phyloP scores from a whole-genome alignment of 352 stramenopile genomes.

The Phytophthora sansomeana region DNA sequence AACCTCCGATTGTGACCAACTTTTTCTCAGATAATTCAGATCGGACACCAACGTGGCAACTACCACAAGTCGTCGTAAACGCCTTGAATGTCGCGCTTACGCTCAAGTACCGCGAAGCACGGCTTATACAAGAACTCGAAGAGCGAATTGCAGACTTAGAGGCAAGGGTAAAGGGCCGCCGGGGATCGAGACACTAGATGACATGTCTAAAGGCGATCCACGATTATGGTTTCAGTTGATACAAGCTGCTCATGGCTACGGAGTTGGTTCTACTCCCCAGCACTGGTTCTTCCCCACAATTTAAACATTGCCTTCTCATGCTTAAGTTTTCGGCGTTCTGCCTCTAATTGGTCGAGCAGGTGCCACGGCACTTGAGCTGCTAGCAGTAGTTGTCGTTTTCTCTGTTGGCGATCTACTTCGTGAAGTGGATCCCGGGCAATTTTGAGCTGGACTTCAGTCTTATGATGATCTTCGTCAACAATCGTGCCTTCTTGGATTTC shows the following conservation, averaged over 20 bases:
- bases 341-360: slow-evolving; percentile 68
- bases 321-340: slow-evolving; percentile 52
- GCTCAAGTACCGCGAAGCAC: slow-evolving; percentile 50
- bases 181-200: slow-evolving; percentile 42
- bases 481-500: not conserved
- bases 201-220: not conserved
- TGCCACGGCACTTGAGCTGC: slow-evolving; percentile 74
- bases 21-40: slow-evolving; percentile 69
- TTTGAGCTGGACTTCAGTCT: not conserved
- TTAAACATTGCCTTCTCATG: slow-evolving; percentile 73
- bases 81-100: slow-evolving; percentile 55
- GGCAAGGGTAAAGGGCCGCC: slow-evolving; percentile 30
- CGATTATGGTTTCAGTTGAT: slow-evolving; percentile 5
- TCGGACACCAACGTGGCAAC: slow-evolving; percentile 71
- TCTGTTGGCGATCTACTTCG: slow-evolving; percentile 36
- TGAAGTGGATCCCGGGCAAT: slow-evolving; percentile 10
- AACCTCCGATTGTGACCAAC: slow-evolving; percentile 43
- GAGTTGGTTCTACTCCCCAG: slow-evolving; percentile 14
- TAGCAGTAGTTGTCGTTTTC: slow-evolving; percentile 40
- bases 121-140: slow-evolving; percentile 53
- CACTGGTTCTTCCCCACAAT: slow-evolving; percentile 50
- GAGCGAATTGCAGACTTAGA: slow-evolving; percentile 50
- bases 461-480: slow-evolving; percentile 4
- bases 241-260: slow-evolving; percentile 7
- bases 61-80: slow-evolving; percentile 60